phyloP scores from a whole-genome alignment of 768 basidiomycete species.

The Pholiota microspora region DNA sequence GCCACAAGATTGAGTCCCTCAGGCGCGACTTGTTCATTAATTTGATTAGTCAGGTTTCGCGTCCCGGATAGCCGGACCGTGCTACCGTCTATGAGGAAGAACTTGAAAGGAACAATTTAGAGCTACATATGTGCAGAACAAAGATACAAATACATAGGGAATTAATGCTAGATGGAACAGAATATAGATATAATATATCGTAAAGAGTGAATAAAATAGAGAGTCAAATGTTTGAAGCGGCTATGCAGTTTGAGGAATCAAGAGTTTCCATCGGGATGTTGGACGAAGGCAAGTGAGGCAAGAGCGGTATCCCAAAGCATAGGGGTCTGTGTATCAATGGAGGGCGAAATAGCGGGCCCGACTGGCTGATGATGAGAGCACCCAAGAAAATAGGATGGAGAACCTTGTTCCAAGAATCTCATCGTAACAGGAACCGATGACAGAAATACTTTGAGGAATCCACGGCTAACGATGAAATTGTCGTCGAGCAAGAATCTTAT shows the following conservation, averaged over 20 bases:
- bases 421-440: conserved; percentile 29
- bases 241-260: neutral
- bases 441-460: conserved; percentile 59
- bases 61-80: too few species aligned
- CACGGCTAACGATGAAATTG: conserved; percentile 34
- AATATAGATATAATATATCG: too few species aligned
- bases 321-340: neutral
- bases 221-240: too few species aligned
- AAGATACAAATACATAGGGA: too few species aligned
- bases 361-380: neutral
- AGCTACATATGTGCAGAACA: too few species aligned
- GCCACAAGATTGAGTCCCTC: too few species aligned
- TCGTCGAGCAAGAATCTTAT: conserved; percentile 41
- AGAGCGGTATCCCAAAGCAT: neutral
- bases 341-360: neutral
- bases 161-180: too few species aligned
- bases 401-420: neutral
- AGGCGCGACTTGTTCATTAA: too few species aligned
- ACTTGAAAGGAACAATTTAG: too few species aligned
- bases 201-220: too few species aligned
- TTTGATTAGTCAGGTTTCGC: too few species aligned
- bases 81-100: too few species aligned
- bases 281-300: neutral
- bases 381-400: neutral
- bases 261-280: neutral